Conservation (phyloP, 352 stramenopile genomes). For the Phytophthora europaea region DNA sequence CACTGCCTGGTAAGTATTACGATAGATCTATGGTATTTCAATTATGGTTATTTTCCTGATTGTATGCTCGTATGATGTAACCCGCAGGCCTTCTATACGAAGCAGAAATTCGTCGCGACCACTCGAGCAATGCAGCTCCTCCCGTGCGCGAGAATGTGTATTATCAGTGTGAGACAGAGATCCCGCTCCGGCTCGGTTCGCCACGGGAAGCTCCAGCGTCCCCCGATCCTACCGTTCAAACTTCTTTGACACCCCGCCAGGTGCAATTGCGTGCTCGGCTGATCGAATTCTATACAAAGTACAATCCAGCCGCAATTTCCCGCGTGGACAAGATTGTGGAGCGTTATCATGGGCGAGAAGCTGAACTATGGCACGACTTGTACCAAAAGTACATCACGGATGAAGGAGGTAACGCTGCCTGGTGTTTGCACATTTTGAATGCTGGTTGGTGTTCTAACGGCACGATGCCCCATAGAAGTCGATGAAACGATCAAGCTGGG, state of each 20-base stretch:
- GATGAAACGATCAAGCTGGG: slow-evolving; percentile 94
- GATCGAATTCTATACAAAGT: slow-evolving; percentile 71
- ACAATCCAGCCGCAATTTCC: slow-evolving; percentile 71
- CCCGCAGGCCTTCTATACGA: slow-evolving; percentile 75
- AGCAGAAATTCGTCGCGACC: slow-evolving; percentile 66
- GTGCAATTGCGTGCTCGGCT: slow-evolving; percentile 51
- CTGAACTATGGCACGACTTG: slow-evolving; percentile 83
- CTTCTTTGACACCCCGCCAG: slow-evolving; percentile 35
- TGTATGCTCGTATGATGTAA: neutral
- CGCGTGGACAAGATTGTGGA: slow-evolving; percentile 82
- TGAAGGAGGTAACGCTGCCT: slow-evolving; percentile 49
- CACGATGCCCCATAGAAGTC: slow-evolving; percentile 43
- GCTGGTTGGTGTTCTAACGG: slow-evolving; percentile 14
- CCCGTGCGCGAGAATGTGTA: slow-evolving; percentile 59
- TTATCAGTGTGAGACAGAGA: slow-evolving; percentile 76
- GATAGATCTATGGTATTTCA: neutral
- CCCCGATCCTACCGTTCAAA: neutral
- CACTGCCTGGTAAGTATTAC: slow-evolving; percentile 82
- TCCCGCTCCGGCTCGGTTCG: slow-evolving; percentile 43
- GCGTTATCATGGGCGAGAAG: slow-evolving; percentile 77
- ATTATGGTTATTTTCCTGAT: neutral
- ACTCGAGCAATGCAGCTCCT: slow-evolving; percentile 21
- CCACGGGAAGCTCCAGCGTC: slow-evolving; percentile 9
- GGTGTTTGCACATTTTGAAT: neutral
- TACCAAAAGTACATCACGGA: slow-evolving; percentile 77